These are phyloP conservation scores for Clathrospora elynae DNA, from an alignment of 2,329 filamentous ascomycete species.

Conservation along the genomic window DNA sequence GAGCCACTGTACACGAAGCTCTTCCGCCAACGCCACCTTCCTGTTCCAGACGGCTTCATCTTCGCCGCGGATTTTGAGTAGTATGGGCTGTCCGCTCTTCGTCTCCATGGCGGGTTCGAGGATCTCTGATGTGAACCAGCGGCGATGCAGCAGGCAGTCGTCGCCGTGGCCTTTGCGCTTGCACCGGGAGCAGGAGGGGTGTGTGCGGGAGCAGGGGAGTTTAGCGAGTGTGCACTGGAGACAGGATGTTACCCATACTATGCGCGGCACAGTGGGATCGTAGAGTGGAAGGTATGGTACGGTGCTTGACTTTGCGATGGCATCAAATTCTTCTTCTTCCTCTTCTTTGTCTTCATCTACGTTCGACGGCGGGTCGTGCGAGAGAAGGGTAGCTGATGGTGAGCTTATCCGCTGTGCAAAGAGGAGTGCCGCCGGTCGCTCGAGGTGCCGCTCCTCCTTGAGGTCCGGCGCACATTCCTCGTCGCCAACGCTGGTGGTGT, in stretches of 20 bases:
- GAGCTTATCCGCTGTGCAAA: neutral
- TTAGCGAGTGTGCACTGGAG: conserved; percentile 34
- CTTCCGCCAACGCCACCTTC: conserved; percentile 18
- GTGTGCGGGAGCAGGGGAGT: conserved; percentile 38
- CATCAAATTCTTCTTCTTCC: too few relatives aligned
- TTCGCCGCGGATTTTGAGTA: conserved; percentile 26
- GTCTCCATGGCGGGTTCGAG: neutral
- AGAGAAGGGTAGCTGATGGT: neutral
- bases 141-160: conserved; percentile 34
- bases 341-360: neutral
- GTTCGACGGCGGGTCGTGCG: neutral
- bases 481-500: conserved; percentile 13
- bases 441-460: neutral
- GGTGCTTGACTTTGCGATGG: neutral
- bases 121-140: conserved; percentile 21
- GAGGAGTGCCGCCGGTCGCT: neutral
- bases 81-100: conserved; percentile 15
- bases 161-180: conserved; percentile 18
- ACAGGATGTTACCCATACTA: conserved; percentile 38
- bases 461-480: conserved; percentile 1
- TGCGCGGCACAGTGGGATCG: conserved; percentile 9
- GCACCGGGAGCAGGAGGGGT: conserved; percentile 38
- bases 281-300: neutral
- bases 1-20: conserved; percentile 21
- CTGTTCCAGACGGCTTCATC: conserved; percentile 15